Conservation (phyloP, 257 asterid species). For the Fraxinus pennsylvanica region DNA sequence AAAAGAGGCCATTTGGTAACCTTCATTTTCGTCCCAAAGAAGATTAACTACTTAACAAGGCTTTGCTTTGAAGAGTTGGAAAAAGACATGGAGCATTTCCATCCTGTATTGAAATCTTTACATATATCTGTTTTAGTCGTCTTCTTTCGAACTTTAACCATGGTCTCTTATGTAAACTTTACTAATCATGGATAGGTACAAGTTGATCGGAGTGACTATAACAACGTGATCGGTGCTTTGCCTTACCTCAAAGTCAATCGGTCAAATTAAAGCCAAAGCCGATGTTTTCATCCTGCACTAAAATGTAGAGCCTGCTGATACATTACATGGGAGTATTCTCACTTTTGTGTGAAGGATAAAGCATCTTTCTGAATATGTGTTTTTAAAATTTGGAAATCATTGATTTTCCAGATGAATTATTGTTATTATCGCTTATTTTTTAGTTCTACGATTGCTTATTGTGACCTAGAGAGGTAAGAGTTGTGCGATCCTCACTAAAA, state of each 20-base stretch:
- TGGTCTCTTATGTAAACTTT: slow-evolving; percentile 8
- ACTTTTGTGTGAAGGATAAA: slow-evolving; percentile 21
- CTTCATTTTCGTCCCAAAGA: neutral
- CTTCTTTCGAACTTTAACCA: neutral
- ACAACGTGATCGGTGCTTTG: slow-evolving; percentile 91
- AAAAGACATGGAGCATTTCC: neutral
- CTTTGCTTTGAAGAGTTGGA: neutral
- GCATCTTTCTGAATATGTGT: neutral
- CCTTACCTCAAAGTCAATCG: slow-evolving; percentile 93
- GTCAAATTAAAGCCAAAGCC: slow-evolving; percentile 49
- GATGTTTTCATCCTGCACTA: slow-evolving; percentile 17
- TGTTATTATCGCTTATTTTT: neutral
- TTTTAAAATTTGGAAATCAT: neutral
- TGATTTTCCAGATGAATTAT: neutral
- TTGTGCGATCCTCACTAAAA: too few relatives aligned
- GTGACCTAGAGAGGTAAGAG: too few relatives aligned
- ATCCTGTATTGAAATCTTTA: neutral
- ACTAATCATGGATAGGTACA: slow-evolving; percentile 53
- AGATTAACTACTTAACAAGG: neutral
- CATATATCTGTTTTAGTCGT: neutral
- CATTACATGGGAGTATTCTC: slow-evolving; percentile 1
- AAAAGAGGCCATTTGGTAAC: neutral
- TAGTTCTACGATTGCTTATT: neutral
- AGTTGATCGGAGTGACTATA: slow-evolving; percentile 88
- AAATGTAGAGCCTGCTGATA: slow-evolving; percentile 31